These are phyloP conservation scores for Coniochaeta sp. DNA, from an alignment of 2,329 filamentous ascomycete genomes.

Conservation along the genomic window DNA sequence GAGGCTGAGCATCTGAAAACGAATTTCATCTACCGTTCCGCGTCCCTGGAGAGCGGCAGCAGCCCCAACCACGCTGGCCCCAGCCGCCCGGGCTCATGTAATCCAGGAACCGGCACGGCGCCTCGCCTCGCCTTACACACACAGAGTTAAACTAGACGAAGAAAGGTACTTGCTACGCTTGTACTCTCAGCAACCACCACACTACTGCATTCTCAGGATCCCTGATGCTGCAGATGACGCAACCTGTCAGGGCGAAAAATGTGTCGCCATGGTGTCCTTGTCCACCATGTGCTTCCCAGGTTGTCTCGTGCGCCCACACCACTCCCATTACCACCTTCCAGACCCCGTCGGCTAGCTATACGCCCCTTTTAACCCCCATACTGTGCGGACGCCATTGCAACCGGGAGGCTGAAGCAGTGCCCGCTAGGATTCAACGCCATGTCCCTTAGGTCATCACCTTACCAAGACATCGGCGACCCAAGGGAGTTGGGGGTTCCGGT, in stretches of 20 bases:
- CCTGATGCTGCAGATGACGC: not conserved
- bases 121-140: no score
- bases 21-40: not conserved
- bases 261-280: not conserved
- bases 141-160: no score
- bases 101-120: no score
- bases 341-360: not conserved
- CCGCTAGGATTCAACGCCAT: not conserved
- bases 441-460: slow-evolving; percentile 1
- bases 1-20: not conserved
- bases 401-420: not conserved
- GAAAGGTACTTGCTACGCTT: no score
- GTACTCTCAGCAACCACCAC: no score
- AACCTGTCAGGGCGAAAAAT: not conserved
- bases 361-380: not conserved
- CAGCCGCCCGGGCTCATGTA: not conserved
- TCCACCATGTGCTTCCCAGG: not conserved
- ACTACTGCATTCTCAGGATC: no score
- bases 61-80: not conserved
- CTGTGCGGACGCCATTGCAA: not conserved
- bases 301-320: not conserved
- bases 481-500: not conserved
- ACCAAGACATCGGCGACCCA: not conserved
- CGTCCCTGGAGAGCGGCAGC: not conserved
- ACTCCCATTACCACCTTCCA: not conserved